These are phyloP conservation scores for Beauveria varroae DNA, from an alignment of 2,329 filamentous ascomycete species.

Conservation along the genomic window DNA sequence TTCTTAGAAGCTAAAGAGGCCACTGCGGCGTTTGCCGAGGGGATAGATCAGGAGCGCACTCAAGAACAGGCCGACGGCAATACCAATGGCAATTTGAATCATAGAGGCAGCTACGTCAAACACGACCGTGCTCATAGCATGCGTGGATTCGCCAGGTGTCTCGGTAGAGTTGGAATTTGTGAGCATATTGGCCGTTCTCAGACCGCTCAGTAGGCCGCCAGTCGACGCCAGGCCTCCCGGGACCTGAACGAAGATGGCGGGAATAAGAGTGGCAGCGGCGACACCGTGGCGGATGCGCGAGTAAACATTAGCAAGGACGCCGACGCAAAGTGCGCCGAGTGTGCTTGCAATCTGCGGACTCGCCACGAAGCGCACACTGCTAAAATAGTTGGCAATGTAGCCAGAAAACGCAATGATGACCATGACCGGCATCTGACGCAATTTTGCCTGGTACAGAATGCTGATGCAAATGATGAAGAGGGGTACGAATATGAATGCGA, in stretches of 20 bases:
- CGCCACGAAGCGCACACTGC: constrained; percentile 53
- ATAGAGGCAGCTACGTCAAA: constrained; percentile 41
- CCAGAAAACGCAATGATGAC: constrained; percentile 63
- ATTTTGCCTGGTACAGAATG: constrained; percentile 74
- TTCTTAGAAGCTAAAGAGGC: constrained; percentile 38
- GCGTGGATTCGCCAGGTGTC: neutral
- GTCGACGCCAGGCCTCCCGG: constrained; percentile 40
- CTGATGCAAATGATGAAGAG: constrained; percentile 66
- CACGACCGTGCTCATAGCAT: constrained; percentile 28
- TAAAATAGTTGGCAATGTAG: constrained; percentile 71
- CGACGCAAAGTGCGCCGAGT: constrained; percentile 68
- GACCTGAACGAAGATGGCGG: constrained; percentile 42
- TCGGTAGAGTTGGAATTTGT: constrained; percentile 26
- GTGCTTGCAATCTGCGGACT: constrained; percentile 72
- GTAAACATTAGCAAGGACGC: constrained; percentile 70
- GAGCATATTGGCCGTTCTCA: constrained; percentile 36
- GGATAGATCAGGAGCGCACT: constrained; percentile 42
- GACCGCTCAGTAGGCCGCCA: constrained; percentile 37
- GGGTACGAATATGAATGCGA: constrained; percentile 65
- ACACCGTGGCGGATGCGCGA: constrained; percentile 50
- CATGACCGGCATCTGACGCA: constrained; percentile 74
- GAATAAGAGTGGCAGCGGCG: constrained; percentile 38
- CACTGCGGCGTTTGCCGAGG: constrained; percentile 41
- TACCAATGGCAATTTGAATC: constrained; percentile 46
- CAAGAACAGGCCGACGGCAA: constrained; percentile 42